Evolutionary conservation across 192 early-diverging fungal genomes (phyloP), one percentile per base, ranked within the genome.

Genomic region (Dissophora ornata): DNA sequence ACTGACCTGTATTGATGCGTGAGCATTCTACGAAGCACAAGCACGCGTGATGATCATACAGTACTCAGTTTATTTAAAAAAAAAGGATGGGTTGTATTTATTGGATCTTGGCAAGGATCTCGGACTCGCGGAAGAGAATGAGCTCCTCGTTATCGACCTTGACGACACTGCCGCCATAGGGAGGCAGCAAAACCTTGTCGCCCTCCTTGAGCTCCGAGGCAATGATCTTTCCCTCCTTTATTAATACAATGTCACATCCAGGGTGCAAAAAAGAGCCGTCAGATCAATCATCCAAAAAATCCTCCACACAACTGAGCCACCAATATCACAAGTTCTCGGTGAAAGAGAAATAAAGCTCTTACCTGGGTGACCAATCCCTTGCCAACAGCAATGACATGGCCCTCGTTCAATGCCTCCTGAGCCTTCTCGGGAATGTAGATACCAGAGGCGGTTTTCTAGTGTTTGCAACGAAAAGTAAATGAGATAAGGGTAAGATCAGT

Each of bases 361-460:
- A 82, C 81, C 60, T 96, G 95, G 80, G 87, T 90, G 40, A 95
- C 67, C 46, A 88, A 84, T 58, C 98, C 98, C 65, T 95, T 95
- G 42, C 98, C 98, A 29, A 94, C 91, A 28, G 96, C 92, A 65
- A 99, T 83, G 49, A 99, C 96, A 62, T 95, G 63, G 46, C 92
- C 98, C 85, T 99, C 97, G 86, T 99, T 98, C 41, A 97, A 82
- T 52, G 91, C 85, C 85, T 99, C 97, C 70, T 97, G 93, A n/a
- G 97, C 93, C 88, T 97, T 98, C 82, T 99, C 96, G 41, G 98
- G 98, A 44, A 99, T 95, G 83, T 91, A 94, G 64, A 99, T 88
- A 74, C 98, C 98, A 6, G 92, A 85, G 33, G 95, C 93, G 29
- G 98, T 99, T 86, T 96, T 90, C 95, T 98, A 79, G 51, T n/a